Base-by-base conservation (phyloP, 139 green algal species). In the Deuterostichococcus epilithicus region DNA sequence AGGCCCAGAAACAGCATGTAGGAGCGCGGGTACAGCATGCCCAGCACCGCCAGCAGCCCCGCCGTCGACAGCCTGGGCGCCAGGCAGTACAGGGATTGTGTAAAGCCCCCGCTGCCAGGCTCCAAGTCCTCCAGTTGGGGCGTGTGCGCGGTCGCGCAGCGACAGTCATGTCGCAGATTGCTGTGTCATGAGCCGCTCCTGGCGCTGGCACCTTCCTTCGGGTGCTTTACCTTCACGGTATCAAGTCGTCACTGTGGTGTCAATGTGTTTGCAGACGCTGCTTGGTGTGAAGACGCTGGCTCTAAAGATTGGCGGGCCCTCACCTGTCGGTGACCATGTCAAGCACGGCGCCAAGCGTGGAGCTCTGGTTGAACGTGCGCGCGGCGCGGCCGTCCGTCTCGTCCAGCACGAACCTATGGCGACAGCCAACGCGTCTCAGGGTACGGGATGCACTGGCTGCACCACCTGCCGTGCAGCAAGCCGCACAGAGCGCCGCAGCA, bases 271-370 rank as follows among this genome's bases (percentile, higher is more conserved):
- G 36, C 30, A 35, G 52, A 59, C 25, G 44, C 42, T 37, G 25
- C 15, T 63, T 73, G 35, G 23, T 26, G 13, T 13, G 52, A 25
- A 3, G 28, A 28, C 26, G 52, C 52, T 28, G 20, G 3, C 10
- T 13, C 10, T n/a, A n/a, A n/a, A n/a, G n/a, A n/a, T n/a, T n/a
- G n/a, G n/a, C 3, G 18, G 5, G 52, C 52, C 0, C 73, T 1
- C 38, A 87, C 87, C 92, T 90, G 87, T 98, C 94, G 1, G 94
- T 99, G 2, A 98, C 95, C 95, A 99, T 99, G 79, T 99, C 95
- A 1, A 99, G 82, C 28, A 99, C 93, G 0, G 88, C 88, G 0
- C 95, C 95, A 10, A 99, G 82, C 3, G 87, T 97, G 26, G 90
- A 95, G 0, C 83, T 91, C 72, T 98, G 94, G 70, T 91, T 82